Base-by-base conservation (phyloP, 1,139 yeast genomes). In the Yarrowia galli region DNA sequence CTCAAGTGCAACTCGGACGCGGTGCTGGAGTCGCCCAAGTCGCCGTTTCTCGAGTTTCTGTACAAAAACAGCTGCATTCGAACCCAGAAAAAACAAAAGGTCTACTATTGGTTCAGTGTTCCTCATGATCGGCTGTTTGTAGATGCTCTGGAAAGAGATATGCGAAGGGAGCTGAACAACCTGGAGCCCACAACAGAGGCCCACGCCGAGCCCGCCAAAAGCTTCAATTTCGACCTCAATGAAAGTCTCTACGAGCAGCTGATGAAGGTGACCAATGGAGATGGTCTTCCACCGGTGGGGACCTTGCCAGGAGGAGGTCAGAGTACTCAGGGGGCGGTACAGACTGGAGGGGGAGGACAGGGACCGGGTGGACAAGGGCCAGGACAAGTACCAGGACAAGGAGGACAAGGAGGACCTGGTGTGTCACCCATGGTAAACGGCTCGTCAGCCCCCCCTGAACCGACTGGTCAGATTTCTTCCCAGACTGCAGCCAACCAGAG, bases 1-100 rank as follows among this genome's bases (percentile, higher is more conserved):
- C 82, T 95, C 70, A 95, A 92, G 78, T 87, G 96, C 76, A 97
- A 96, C 25, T 83, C 88, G 3, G 97, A 93, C 80, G 97, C 98
- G 6, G 85, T 92, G 3, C 81, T 95, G 69, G 98, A 95, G 77
- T 87, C 87, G 67, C 97, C 99, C 10, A 87, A 92, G 75, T 91
- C 97, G 0, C 89, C 87, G 60, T 92, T 95, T 76, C 82, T 95
- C 70, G 92, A 90, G 71, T 92, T 93, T 73, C 80, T 95, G 58
- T 92, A 89, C 78, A 90, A 89, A 74, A 92, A 95, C 76, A 87
- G 89, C 71, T 93, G 99, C 77, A 83, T 95, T 28, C 84, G 97
- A 73, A 95, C 99, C 0, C 98, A 95, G 75, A 95, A 95, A 82
- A 95, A 95, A 76, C 99, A 95, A 77, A 95, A 95, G 77, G 98